Base-by-base conservation (phyloP, 2,329 filamentous ascomycete genomes). In the Sclerotiophoma versabilis region DNA sequence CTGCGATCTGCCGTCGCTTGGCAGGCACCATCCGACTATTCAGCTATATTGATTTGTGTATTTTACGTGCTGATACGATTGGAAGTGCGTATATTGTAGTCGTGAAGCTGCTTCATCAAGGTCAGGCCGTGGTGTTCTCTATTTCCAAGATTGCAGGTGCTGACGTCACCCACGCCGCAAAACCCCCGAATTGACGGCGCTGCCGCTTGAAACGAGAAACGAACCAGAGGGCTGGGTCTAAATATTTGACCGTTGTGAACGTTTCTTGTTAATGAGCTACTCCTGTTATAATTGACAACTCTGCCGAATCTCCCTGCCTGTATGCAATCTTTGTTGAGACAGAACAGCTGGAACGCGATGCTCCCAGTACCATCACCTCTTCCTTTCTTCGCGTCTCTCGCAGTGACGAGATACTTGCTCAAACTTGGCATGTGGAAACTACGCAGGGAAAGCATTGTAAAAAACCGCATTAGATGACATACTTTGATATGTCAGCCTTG, bases 191-290 rank as follows among this genome's bases (percentile, higher is more conserved):
- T 15, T 38, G 4, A 29, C 4, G 22, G 20, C 29, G 23, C 12
- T 54, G 51, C 51, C 51, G 51, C 20, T 39, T 19, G 39, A 54
- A 23, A 45, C 51, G 51, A 54, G 46, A 45, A 41, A 25, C 33
- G 51, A 39, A 45, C 26, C 45, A 39, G 27, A 27, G n/a, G 20
- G 22, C 12, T 30, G 32, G 44, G 26, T 27, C 26, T 22, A 17
- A 22, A 10, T 10, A 23, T 3, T 30, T n/a, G 14, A 20, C 2
- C 10, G 30, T 15, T 22, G 25, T 27, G 33, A 11, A 36, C 19
- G 19, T 22, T 36, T 14, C 25, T 39, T 34, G 19, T 32, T 17
- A 5, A 10, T 9, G 32, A 20, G 42, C 22, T 33, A 33, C 17
- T 27, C 7, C 25, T n/a, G 9, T 44, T 20, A 11, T 4, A 20